These are phyloP conservation scores for Russula earlei DNA, from an alignment of 768 basidiomycete genomes.

Conservation along the genomic window DNA sequence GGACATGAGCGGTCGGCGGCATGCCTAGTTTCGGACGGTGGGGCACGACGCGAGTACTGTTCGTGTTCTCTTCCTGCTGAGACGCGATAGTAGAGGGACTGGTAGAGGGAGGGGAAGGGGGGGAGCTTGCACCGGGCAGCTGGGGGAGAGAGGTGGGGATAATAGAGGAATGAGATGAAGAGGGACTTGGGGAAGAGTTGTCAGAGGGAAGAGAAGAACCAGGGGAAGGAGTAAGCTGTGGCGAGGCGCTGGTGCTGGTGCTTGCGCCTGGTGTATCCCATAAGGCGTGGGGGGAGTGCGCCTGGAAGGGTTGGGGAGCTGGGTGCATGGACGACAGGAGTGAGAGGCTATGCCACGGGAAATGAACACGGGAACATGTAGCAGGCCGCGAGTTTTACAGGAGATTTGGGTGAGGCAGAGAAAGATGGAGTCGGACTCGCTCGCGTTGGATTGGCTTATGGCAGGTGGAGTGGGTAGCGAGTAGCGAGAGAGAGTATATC, in stretches of 20 bases:
- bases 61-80: conserved; percentile 12
- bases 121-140: conserved; percentile 16
- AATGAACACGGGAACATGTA: conserved; percentile 11
- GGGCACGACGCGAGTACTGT: conserved; percentile 5
- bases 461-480: background rate
- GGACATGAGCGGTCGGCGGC: conserved; percentile 15
- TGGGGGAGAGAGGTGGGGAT: conserved; percentile 6
- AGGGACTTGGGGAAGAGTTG: conserved; percentile 13
- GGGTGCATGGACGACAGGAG: conserved; percentile 17
- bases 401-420: conserved; percentile 15
- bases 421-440: background rate
- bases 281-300: conserved; percentile 17
- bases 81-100: background rate
- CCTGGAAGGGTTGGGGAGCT: conserved; percentile 14
- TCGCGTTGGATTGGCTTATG: too few relatives aligned
- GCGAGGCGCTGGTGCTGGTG: conserved; percentile 20
- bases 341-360: conserved; percentile 14
- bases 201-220: conserved; percentile 15
- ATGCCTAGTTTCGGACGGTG: conserved; percentile 13
- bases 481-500: too few relatives aligned
- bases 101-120: conserved; percentile 1
- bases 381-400: conserved; percentile 16
- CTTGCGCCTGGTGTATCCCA: conserved; percentile 22
- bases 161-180: conserved; percentile 11
- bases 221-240: conserved; percentile 15